A percentile compares a stretch with the other conserved stretches of the same genome.
Conservation (phyloP, 2,329 filamentous ascomycete genomes). For the Botrytis paeoniae region DNA sequence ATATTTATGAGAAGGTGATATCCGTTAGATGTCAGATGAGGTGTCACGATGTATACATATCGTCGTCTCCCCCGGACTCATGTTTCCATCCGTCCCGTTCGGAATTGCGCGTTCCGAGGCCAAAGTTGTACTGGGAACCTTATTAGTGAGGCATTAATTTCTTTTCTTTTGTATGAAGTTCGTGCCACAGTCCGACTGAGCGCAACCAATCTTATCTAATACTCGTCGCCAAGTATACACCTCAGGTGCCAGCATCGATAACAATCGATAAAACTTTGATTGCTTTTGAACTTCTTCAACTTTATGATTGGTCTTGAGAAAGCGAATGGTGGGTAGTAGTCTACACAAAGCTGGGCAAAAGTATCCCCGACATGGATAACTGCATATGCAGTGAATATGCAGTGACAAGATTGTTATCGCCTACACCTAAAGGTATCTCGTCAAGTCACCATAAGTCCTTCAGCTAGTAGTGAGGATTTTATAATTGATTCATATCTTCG, state of each 20-base stretch:
- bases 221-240: background rate
- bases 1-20: background rate
- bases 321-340: background rate
- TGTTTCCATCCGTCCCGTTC: background rate
- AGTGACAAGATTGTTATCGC: background rate
- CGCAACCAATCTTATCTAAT: background rate
- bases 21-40: too few relatives aligned
- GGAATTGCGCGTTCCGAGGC: background rate
- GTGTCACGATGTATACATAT: background rate
- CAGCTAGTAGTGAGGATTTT: background rate
- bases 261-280: background rate
- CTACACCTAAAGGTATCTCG: background rate
- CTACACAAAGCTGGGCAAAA: background rate
- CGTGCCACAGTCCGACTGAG: background rate
- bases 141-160: background rate
- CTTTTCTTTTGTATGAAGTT: background rate
- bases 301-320: background rate
- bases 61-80: background rate
- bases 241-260: background rate
- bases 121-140: background rate
- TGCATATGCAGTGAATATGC: constrained; percentile 17
- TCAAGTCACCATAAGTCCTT: too few relatives aligned
- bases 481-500: background rate
- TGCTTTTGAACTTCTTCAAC: background rate
- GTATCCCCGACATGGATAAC: background rate